These are phyloP conservation scores for Nicotiana paniculata DNA, from an alignment of 257 asterid species.

Conservation along the genomic window DNA sequence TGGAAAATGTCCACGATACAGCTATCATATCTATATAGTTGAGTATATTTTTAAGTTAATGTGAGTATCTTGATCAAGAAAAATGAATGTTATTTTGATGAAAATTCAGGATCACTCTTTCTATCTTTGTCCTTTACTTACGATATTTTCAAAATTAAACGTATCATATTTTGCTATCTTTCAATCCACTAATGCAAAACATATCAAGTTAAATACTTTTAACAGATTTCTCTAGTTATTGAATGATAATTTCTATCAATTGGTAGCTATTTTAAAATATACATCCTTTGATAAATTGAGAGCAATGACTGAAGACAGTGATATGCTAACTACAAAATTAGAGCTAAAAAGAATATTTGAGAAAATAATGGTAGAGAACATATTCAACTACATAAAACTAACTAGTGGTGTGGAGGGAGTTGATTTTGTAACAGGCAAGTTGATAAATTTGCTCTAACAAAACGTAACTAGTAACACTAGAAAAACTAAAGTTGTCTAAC, in stretches of 20 bases:
- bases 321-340: background rate
- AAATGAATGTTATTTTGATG: background rate
- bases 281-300: too few species aligned
- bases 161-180: background rate
- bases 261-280: background rate
- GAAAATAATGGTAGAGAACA: background rate
- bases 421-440: background rate
- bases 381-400: background rate
- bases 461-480: background rate
- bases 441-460: background rate
- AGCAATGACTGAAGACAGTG: background rate
- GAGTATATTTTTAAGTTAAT: background rate
- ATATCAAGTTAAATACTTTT: background rate
- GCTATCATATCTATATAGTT: background rate
- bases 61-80: background rate
- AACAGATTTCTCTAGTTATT: background rate
- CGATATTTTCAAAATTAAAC: background rate
- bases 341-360: background rate
- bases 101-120: background rate
- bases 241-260: background rate
- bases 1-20: background rate
- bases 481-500: background rate
- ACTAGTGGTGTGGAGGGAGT: background rate
- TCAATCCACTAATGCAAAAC: background rate
- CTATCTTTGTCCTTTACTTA: background rate